A percentile compares a stretch with the other conserved stretches of the same genome.
These are phyloP conservation scores for Casaregolazyma lundiana DNA, from an alignment of 1,139 yeast genomes.

Conservation along the genomic window DNA sequence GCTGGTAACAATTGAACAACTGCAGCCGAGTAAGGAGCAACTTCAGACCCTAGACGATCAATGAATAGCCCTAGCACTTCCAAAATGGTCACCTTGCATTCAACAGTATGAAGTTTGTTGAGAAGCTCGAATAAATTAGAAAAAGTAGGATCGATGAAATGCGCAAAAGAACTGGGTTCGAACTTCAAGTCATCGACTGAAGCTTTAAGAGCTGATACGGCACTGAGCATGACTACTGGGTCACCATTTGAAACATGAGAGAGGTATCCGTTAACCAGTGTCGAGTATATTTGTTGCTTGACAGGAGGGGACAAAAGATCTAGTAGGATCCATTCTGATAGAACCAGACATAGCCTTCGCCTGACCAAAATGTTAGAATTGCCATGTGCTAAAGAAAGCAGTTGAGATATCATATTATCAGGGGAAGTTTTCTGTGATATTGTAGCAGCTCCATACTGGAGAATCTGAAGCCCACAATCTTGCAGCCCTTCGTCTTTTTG, in stretches of 20 bases:
- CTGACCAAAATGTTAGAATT: slow-evolving; percentile 58
- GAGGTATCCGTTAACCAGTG: slow-evolving; percentile 36
- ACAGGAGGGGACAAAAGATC: slow-evolving; percentile 40
- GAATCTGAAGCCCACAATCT: slow-evolving; percentile 77
- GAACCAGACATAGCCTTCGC: slow-evolving; percentile 70
- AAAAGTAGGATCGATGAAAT: slow-evolving; percentile 55
- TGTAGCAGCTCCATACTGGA: slow-evolving; percentile 69
- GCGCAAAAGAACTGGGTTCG: slow-evolving; percentile 58
- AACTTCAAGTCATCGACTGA: slow-evolving; percentile 87
- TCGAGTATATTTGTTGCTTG: slow-evolving; percentile 55
- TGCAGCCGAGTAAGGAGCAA: slow-evolving; percentile 36
- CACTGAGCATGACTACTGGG: slow-evolving; percentile 68
- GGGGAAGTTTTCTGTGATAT: slow-evolving; percentile 63
- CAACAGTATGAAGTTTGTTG: slow-evolving; percentile 53
- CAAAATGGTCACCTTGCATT: slow-evolving; percentile 67
- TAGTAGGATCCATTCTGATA: slow-evolving; percentile 75
- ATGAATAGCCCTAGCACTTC: slow-evolving; percentile 62
- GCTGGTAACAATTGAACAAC: slow-evolving; percentile 61
- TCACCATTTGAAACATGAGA: slow-evolving; percentile 52
- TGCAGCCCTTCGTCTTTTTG: slow-evolving; percentile 49
- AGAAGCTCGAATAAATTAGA: slow-evolving; percentile 43
- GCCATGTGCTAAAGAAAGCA: slow-evolving; percentile 41
- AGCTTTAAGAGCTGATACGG: slow-evolving; percentile 64
- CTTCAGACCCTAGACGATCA: slow-evolving; percentile 43
- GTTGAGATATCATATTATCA: slow-evolving; percentile 51